These are phyloP conservation scores for Rhodotorula sp. DNA, from an alignment of 1,284 basidiomycete species.

Conservation along the genomic window DNA sequence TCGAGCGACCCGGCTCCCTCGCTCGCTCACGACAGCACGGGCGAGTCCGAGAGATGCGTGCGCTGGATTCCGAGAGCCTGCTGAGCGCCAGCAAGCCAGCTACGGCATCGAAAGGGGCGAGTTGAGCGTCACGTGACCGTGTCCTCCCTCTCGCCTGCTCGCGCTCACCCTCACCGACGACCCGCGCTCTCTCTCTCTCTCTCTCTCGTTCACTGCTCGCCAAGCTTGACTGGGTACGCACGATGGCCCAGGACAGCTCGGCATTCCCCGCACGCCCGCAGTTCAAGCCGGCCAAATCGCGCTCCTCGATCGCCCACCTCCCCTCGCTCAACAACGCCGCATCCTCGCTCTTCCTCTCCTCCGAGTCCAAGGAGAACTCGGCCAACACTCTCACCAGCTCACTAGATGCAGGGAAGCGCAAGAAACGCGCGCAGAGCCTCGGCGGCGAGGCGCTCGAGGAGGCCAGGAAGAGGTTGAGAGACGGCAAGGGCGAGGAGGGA, in stretches of 20 bases:
- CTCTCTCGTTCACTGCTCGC: background rate
- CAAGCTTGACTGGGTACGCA: no score
- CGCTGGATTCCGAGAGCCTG: background rate
- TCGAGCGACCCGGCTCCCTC: no score
- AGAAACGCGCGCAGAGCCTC: slow-evolving; percentile 40
- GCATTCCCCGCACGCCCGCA: slow-evolving; percentile 3
- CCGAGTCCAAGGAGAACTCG: slow-evolving; percentile 28
- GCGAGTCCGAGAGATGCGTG: background rate
- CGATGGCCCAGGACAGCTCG: background rate
- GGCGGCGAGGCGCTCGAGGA: slow-evolving; percentile 36
- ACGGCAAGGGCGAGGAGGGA: slow-evolving; percentile 2
- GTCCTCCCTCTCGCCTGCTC: no score
- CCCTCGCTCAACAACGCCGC: background rate
- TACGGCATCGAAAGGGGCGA: background rate
- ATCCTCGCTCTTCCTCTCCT: background rate
- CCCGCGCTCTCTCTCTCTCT: background rate
- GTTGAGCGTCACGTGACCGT: background rate
- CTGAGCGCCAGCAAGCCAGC: no score
- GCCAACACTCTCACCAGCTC: no score
- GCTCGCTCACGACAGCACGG: no score
- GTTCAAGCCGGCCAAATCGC: slow-evolving; percentile 12
- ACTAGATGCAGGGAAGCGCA: slow-evolving; percentile 8
- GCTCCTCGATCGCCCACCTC: slow-evolving; percentile 23
- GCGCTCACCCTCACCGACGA: no score
- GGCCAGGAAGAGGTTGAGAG: slow-evolving; percentile 17